Evolutionary conservation across 164 flowering plant species (phyloP), one percentile per base, ranked within the genome.

Genomic region (Stephania japonica): DNA sequence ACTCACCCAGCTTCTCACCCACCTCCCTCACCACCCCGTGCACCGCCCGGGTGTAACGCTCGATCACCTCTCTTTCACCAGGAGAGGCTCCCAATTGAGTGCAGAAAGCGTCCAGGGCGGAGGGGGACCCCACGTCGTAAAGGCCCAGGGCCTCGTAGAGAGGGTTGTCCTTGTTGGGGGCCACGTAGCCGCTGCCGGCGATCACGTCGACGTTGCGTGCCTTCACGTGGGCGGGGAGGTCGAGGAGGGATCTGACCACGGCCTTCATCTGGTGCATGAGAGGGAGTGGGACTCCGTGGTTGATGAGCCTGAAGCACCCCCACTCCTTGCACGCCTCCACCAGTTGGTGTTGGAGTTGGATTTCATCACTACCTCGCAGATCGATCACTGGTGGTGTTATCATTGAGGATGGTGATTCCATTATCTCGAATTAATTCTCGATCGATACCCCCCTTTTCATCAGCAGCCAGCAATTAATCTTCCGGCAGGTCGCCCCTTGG

Each of bases 221-320:
- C 73, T 92, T 90, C 73, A 91, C 77, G 24, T 92, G 91, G 3
- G 26, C 2, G 0, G 96, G 96, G 9, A 78, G 86, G 27, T 90
- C 94, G 2, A 90, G 73, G 4, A 92, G 81, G 65, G 77, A 72
- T 72, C 80, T 74, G 7, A 85, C 87, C 0, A 87, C 92, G 3
- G 44, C 19, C 72, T 88, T 90, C 94, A 92, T 87, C 6, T 89
- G 90, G 53, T 71, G 56, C 84, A 86, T 77, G 64, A 89, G 75
- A 1, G 72, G n/a, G 4, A 26, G 4, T 10, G 90, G 83, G 32
- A 92, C 70, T 0, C 63, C 64, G 67, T 89, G 95, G 81, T 88
- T 89, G 25, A 87, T 49, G 18, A 92, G 10, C 75, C 97, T 80
- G 84, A 89, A 92, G 67, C 91, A 85, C 0, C 97, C 97, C 90